Base-by-base conservation (phyloP, 106 monocot genomes). In the Amphibolis antarctica region DNA sequence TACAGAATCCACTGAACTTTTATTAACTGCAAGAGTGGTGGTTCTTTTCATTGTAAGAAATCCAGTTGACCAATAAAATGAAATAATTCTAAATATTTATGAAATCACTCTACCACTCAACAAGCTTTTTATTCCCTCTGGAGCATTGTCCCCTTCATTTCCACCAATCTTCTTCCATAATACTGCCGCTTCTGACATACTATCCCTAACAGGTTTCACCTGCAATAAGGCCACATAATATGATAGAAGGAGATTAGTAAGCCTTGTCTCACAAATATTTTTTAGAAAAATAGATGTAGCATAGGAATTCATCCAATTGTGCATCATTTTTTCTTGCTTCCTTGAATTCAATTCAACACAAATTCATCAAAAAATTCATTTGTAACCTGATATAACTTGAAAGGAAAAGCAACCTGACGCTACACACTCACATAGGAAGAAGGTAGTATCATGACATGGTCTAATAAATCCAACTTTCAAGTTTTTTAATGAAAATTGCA, bases 121-220 rank as follows among this genome's bases (percentile, higher is more conserved):
- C 17, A 15, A 63, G 25, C 63, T 44, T 67, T 55, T 67, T 49
- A 12, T 67, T 12, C 43, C 24, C 19, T 67, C 67, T 5, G 55
- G 10, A 3, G 22, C 36, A 67, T 1, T 14, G 71, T 82, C 77
- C 28, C 72, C 86, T 43, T 57, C 79, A 46, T 77, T 75, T 51
- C 69, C 89, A 44, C 60, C 53, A 59, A 82, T 43, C 63, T 82
- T 89, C 65, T 84, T 96, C 96, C 96, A 96, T 44, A 66, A 45
- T 25, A 60, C 59, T 17, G 90, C 55, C 48, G 89, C 89, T 46
- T 86, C 89, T 54, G 65, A 68, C 74, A 90, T 80, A 76, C 89
- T 90, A 60, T 96, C 96, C 57, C 96, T 86, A 54, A 90, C 96
- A 57, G 86, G 96, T 71, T 86, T 96, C 26, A 96, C 90, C 96